phyloP scores from a whole-genome alignment of 768 basidiomycete genomes.

The Pisolithus marmoratus region DNA sequence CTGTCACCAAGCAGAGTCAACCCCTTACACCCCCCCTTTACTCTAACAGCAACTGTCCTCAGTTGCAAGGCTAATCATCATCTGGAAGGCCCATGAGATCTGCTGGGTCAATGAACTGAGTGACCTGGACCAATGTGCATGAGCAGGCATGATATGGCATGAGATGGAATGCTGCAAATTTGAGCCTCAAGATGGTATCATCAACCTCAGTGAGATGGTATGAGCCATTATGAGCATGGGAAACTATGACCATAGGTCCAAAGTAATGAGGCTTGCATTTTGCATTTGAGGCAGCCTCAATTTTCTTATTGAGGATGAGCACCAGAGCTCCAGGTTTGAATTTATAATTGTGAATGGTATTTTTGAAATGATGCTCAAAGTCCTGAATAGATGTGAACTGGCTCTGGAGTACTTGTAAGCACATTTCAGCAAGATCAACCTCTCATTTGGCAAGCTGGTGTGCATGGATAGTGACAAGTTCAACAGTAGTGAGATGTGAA shows the following conservation, averaged over 20 bases:
- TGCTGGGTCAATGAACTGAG: neutral
- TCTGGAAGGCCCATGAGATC: neutral
- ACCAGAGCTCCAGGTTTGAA: too few relatives aligned
- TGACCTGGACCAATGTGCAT: neutral
- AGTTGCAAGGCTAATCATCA: neutral
- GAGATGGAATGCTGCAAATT: too few relatives aligned
- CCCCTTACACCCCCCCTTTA: too few relatives aligned
- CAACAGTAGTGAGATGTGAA: conserved; percentile 12
- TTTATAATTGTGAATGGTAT: too few relatives aligned
- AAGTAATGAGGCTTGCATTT: too few relatives aligned
- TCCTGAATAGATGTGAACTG: conserved; percentile 3
- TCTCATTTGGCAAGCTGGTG: conserved; percentile 19
- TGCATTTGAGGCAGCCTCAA: too few relatives aligned
- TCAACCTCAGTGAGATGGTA: neutral
- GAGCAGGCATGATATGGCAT: neutral
- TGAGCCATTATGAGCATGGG: neutral
- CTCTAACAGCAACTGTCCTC: too few relatives aligned
- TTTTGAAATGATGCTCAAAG: too few relatives aligned
- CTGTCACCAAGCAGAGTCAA: too few relatives aligned
- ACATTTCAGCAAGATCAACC: conserved; percentile 6
- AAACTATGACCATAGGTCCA: too few relatives aligned
- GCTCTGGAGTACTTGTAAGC: too few relatives aligned
- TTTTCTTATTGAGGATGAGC: too few relatives aligned
- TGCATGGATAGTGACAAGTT: conserved; percentile 18
- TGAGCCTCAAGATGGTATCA: neutral